Base-by-base conservation (phyloP, 495 filamentous ascomycete genomes). In the Penicillium subrubescens region DNA sequence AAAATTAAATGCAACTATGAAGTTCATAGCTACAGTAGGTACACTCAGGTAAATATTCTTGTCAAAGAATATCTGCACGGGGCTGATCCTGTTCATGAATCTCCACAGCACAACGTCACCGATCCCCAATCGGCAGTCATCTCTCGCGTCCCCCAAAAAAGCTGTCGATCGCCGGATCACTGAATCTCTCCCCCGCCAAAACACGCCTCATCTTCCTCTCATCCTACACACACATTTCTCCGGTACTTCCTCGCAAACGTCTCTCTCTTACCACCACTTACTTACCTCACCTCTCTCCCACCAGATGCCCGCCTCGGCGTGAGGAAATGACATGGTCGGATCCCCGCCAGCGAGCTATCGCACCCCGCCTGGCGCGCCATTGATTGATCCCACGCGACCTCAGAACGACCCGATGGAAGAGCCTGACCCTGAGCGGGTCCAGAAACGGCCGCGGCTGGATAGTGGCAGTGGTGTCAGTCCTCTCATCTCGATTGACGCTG, bases 381-480 rank as follows among this genome's bases (percentile, higher is more conserved):
- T 75, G 62, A 75, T 59, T 63, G 73, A 77, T 57, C 66, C 73
- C 48, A 71, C 74, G 58, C 72, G 72, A 73, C 58, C 64, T 39
- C 59, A 70, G 62, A 64, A 76, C 68, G 81, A 83, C 74, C 78
- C 78, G 69, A 84, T 86, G 80, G 86, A 88, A 77, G 84, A 87
- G 71, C 71, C 73, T 52, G 77, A 85, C 66, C 75, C 81, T 59
- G 80, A 84, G 57, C 75, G 77, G 56, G 85, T 82, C 64, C 82
- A 86, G 70, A 89, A 89, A 77, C 84, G 87, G 64, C 87, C 84
- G 54, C 86, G 87, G 70, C 81, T 89, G 59, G 86, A 89, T 73
- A 85, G 79, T 73, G 84, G 83, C 65, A 79, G 76, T 66, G 74
- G 75, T 62, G 71, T 76, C 43, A 76, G 75, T 57, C 77, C 79